These are phyloP conservation scores for Apophysomyces ossiformis DNA, from an alignment of 371 early-diverging fungal genomes.

Conservation along the genomic window DNA sequence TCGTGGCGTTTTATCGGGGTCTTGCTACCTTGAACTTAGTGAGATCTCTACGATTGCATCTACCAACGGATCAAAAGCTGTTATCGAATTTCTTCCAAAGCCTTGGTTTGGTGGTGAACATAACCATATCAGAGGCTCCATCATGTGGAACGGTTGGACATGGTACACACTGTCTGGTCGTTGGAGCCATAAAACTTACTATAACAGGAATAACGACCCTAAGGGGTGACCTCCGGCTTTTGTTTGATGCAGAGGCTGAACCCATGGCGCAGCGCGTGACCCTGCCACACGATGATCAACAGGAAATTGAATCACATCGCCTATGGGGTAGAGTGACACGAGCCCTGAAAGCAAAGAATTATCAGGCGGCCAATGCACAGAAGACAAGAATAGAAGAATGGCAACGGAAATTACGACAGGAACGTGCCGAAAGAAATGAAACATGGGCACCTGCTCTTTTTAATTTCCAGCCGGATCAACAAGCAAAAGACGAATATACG, in stretches of 20 bases:
- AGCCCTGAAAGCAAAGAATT: constrained; percentile 69
- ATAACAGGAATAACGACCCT: constrained; percentile 33
- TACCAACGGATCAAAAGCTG: constrained; percentile 48
- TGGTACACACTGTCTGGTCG: constrained; percentile 53
- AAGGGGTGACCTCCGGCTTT: constrained; percentile 32
- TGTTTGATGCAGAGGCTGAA: constrained; percentile 70
- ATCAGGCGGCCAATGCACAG: constrained; percentile 64
- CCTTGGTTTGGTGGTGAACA: constrained; percentile 61
- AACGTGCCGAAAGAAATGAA: constrained; percentile 56
- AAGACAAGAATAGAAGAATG: constrained; percentile 77
- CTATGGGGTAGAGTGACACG: constrained; percentile 74
- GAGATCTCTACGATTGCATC: constrained; percentile 58
- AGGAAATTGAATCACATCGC: constrained; percentile 68
- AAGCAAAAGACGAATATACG: constrained; percentile 21
- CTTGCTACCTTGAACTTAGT: constrained; percentile 62
- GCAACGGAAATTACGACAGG: constrained; percentile 69
- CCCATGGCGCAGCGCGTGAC: constrained; percentile 59
- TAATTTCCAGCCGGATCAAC: constrained; percentile 49
- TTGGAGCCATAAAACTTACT: constrained; percentile 69
- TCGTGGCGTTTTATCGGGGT: constrained; percentile 61
- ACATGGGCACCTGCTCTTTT: constrained; percentile 57
- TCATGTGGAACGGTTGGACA: constrained; percentile 27
- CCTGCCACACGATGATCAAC: constrained; percentile 64
- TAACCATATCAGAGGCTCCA: constrained; percentile 50
- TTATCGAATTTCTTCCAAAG: constrained; percentile 61